Conservation (phyloP, 768 basidiomycete genomes). For the Lactifluus piperatus region DNA sequence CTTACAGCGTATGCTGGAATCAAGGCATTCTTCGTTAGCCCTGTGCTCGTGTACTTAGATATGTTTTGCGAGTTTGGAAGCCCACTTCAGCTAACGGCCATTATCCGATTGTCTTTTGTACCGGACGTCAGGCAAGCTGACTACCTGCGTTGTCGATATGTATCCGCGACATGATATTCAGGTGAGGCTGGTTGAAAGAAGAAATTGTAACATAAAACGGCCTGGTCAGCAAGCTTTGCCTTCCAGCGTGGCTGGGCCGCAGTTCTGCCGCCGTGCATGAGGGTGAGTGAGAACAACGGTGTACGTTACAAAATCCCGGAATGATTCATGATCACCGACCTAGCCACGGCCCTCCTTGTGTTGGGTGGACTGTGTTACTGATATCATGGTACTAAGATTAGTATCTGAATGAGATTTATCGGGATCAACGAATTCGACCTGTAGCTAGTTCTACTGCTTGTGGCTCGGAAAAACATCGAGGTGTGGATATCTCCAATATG, state of each 20-base stretch:
- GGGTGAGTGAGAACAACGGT: background rate
- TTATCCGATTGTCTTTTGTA: background rate
- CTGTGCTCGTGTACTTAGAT: background rate
- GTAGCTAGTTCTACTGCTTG: too few relatives aligned
- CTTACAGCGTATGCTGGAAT: background rate
- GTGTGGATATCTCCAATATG: too few relatives aligned
- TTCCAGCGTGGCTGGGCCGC: background rate
- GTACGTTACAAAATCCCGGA: too few relatives aligned
- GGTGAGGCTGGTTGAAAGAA: conserved; percentile 8
- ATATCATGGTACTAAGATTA: too few relatives aligned
- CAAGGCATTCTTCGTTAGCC: background rate
- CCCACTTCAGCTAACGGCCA: background rate
- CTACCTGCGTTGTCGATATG: conserved; percentile 1
- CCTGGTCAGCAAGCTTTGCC: conserved; percentile 3
- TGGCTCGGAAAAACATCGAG: too few relatives aligned
- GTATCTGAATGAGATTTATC: too few relatives aligned
- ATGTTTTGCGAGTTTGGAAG: background rate
- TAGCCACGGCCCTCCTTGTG: too few relatives aligned
- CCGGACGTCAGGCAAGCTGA: background rate
- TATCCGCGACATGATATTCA: conserved; percentile 2
- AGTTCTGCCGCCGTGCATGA: background rate
- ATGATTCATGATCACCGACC: too few relatives aligned
- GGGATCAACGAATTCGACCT: too few relatives aligned
- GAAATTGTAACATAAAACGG: background rate
- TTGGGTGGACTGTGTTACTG: too few relatives aligned